Percentiles rank a stretch among this genome's conserved stretches.
Conservation (phyloP, 2,329 filamentous ascomycete species). For the Colletotrichum cuscutae region DNA sequence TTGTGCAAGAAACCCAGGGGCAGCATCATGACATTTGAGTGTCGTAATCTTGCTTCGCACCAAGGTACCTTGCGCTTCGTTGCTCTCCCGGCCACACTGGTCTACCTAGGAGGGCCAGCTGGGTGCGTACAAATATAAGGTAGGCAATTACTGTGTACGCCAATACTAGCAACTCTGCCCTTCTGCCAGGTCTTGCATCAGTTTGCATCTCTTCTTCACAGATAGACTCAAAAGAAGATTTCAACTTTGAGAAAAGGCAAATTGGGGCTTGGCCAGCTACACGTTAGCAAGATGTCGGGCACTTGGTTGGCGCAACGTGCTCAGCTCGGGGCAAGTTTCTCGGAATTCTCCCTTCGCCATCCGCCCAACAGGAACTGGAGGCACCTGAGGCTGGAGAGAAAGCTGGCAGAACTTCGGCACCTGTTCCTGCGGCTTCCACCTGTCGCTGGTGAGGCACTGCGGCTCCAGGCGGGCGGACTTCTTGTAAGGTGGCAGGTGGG, state of each 20-base stretch:
- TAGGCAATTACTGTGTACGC: too few relatives aligned
- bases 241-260: not conserved
- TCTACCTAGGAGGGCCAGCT: not conserved
- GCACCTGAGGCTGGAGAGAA: not conserved
- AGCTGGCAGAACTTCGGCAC: not conserved
- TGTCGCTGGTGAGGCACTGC: not conserved
- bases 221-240: not conserved
- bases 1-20: not conserved
- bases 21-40: not conserved
- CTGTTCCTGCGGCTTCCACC: not conserved
- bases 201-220: not conserved
- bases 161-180: not conserved
- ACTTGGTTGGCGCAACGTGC: not conserved
- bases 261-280: not conserved
- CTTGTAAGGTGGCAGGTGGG: constrained; percentile 2
- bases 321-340: not conserved
- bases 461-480: constrained; percentile 6
- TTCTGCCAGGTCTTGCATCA: not conserved
- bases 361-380: not conserved
- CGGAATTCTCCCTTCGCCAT: not conserved
- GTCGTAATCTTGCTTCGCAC: not conserved
- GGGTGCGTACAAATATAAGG: too few relatives aligned
- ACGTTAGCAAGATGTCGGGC: not conserved
- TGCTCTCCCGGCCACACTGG: not conserved
- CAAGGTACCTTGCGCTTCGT: not conserved